A percentile compares a stretch with the other conserved stretches of the same genome.
Conservation (phyloP, 83 land plant species). For the Picea abies region DNA sequence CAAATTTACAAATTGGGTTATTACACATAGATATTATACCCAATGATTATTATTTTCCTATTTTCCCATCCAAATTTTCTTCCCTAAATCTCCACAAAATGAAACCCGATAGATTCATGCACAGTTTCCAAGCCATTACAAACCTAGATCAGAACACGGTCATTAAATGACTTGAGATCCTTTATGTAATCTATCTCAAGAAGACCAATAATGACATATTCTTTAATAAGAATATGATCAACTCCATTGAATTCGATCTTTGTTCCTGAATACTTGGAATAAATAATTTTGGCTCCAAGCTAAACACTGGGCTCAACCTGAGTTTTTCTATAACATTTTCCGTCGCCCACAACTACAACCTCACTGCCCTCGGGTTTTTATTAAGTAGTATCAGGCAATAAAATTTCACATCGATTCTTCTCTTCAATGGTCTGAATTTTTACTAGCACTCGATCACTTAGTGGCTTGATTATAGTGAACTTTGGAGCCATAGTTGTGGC, state of each 20-base stretch:
- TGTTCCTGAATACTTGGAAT: conserved; percentile 29
- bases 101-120: background rate
- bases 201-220: conserved; percentile 87
- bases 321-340: conserved; percentile 35
- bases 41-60: background rate
- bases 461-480: background rate
- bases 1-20: too few species aligned
- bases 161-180: conserved; percentile 83
- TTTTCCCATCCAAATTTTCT: background rate
- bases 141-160: conserved; percentile 81
- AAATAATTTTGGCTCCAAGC: conserved; percentile 79
- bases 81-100: background rate
- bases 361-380: conserved; percentile 39
- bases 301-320: conserved; percentile 40
- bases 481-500: conserved; percentile 8
- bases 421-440: conserved; percentile 21
- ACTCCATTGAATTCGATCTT: conserved; percentile 82
- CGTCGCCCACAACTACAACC: conserved; percentile 50
- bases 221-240: conserved; percentile 76
- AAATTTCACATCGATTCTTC: conserved; percentile 19
- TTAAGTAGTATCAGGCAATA: conserved; percentile 14
- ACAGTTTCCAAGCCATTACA: background rate
- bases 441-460: conserved; percentile 27
- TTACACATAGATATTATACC: background rate
- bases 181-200: conserved; percentile 83